phyloP scores from a whole-genome alignment of 2,329 filamentous ascomycete genomes.

The Cladosporium austrohemisphaericum region DNA sequence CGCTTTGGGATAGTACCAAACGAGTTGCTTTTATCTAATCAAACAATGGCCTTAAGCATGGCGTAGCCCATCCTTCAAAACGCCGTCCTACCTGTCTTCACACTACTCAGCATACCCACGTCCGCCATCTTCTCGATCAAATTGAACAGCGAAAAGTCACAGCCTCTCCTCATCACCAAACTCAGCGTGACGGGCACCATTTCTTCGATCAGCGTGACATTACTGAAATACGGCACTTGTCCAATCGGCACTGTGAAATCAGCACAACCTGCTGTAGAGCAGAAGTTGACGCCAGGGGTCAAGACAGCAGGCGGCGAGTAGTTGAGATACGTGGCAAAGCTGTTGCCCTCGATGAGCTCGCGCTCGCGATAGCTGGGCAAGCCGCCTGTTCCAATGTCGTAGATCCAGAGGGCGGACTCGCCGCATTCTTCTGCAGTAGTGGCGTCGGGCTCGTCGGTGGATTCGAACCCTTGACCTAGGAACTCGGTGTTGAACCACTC shows the following conservation, averaged over 20 bases:
- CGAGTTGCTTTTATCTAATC: too few relatives aligned
- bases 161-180: conserved; percentile 42
- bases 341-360: conserved; percentile 30
- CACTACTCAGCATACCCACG: conserved; percentile 36
- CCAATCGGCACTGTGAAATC: conserved; percentile 42
- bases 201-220: conserved; percentile 39
- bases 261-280: conserved; percentile 7
- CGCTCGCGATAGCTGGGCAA: conserved; percentile 39
- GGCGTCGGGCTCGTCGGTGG: neutral
- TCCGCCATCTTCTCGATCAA: conserved; percentile 41
- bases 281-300: conserved; percentile 30
- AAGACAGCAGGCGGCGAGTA: conserved; percentile 30
- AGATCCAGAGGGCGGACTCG: conserved; percentile 37
- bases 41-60: too few relatives aligned
- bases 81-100: conserved; percentile 28
- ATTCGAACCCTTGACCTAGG: conserved; percentile 4
- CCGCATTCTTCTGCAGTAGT: conserved; percentile 36
- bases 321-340: conserved; percentile 34
- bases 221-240: conserved; percentile 39
- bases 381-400: conserved; percentile 42
- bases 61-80: too few relatives aligned
- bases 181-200: conserved; percentile 43
- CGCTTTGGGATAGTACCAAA: too few relatives aligned
- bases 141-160: conserved; percentile 42
- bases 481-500: neutral